phyloP scores from a whole-genome alignment of 768 basidiomycete species.

The Roridomyces roridus region DNA sequence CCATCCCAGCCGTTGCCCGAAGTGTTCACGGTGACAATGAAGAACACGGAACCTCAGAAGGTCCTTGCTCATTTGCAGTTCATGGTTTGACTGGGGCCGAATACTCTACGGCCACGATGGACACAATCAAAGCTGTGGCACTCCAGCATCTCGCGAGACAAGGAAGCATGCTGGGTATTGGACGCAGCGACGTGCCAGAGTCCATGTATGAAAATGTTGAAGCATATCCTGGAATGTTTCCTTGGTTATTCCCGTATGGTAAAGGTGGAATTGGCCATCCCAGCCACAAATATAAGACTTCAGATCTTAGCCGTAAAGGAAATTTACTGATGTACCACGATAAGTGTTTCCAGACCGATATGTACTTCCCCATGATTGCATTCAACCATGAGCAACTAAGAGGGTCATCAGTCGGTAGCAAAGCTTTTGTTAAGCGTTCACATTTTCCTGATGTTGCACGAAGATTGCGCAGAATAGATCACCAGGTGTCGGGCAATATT shows the following conservation, averaged over 20 bases:
- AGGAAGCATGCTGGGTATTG: constrained; percentile 29
- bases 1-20: neutral
- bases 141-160: constrained; percentile 24
- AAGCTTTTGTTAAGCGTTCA: constrained; percentile 29
- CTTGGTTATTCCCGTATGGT: constrained; percentile 47
- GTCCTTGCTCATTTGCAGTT: constrained; percentile 43
- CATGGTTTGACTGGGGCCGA: constrained; percentile 40
- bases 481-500: constrained; percentile 23
- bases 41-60: constrained; percentile 26
- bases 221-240: constrained; percentile 43
- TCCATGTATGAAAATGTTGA: constrained; percentile 37
- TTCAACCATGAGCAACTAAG: constrained; percentile 49
- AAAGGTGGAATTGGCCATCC: constrained; percentile 35
- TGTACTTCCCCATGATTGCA: constrained; percentile 37
- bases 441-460: constrained; percentile 33
- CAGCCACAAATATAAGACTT: constrained; percentile 1
- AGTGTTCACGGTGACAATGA: constrained; percentile 8
- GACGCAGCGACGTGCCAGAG: constrained; percentile 22
- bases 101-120: constrained; percentile 15
- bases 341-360: constrained; percentile 33
- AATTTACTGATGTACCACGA: constrained; percentile 39
- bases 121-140: constrained; percentile 27
- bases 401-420: constrained; percentile 32
- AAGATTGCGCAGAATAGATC: constrained; percentile 29
- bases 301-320: constrained; percentile 28